Evolutionary conservation across 768 basidiomycete species (phyloP), one percentile per base, ranked within the genome.

Genomic region (Termitomyces sp.): DNA sequence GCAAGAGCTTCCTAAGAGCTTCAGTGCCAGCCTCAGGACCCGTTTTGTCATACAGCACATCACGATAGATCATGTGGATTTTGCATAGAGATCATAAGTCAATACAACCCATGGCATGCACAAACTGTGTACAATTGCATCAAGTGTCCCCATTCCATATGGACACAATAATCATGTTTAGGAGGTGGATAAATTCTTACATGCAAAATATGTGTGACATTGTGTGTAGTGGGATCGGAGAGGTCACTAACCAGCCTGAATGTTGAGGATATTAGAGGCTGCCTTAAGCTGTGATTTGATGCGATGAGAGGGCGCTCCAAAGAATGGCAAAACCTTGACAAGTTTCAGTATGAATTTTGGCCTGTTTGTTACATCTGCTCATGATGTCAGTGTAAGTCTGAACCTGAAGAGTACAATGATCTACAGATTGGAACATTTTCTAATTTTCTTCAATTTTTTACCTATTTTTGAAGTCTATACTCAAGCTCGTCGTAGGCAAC

Each of bases 291-390:
- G 94, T 1, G 92, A 88, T 75, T 96, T 94, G 63, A 96, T 89
- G 22, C 96, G 84, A 73, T 97, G 96, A 22, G 93, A 94, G 1
- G 94, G 94, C n/a, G 94, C 91, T 22, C 95, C 94, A 71, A 92
- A 96, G n/a, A 87, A 82, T 71, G 97, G 84, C 60, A 98, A 81
- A 12, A 92, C 91, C 70, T 92, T 90, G 2, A 93, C 92, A 28
- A 97, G 83, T n/a, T n/a, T n/a, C n/a, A n/a, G n/a, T n/a, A n/a
- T n/a, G n/a, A n/a, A n/a, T n/a, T n/a, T n/a, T n/a, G 81, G 79
- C 55, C 85, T 80, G 50, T 74, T 77, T 33, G 76, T 71, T 8
- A 81, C 70, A 56, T 81, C 85, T 85, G 59, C 16, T 36, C 7
- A 18, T 54, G 32, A 44, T 48, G 36, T 54, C 39, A 59, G 44